phyloP scores from a whole-genome alignment of 129 eudicot species.

The Cynara cardunculus region DNA sequence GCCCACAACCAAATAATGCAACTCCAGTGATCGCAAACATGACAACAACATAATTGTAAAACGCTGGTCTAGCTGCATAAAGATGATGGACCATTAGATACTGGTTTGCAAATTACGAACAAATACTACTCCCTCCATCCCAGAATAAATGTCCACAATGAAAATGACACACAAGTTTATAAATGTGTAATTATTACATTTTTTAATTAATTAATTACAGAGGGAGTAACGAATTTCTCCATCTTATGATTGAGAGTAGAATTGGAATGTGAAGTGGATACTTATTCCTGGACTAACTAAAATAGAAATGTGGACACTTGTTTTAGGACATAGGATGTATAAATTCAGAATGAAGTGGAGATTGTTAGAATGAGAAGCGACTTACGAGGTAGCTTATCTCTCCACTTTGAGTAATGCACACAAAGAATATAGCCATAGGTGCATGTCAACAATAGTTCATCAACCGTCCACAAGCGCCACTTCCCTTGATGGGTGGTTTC shows the following conservation, averaged over 20 bases:
- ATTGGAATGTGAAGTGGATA: not conserved
- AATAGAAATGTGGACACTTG: not conserved
- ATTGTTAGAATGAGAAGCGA: not conserved
- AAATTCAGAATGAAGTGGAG: not conserved
- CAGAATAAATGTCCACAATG: not conserved
- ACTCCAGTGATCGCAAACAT: constrained; percentile 51
- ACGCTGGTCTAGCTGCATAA: constrained; percentile 73
- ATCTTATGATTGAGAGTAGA: not conserved
- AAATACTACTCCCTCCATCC: not conserved
- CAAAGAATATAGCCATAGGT: constrained; percentile 63
- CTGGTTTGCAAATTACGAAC: not conserved
- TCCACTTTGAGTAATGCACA: constrained; percentile 83
- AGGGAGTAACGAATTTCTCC: not conserved
- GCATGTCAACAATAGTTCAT: constrained; percentile 52
- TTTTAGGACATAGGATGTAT: not conserved
- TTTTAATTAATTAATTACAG: not conserved
- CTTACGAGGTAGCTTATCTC: constrained; percentile 79
- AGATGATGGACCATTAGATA: constrained; percentile 14
- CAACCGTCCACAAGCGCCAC: constrained; percentile 61
- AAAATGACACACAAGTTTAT: not conserved
- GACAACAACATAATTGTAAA: constrained; percentile 66
- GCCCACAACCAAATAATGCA: constrained; percentile 46
- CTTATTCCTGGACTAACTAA: not conserved
- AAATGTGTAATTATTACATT: not conserved
- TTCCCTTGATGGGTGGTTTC: constrained; percentile 46